A percentile compares a stretch with the other conserved stretches of the same genome.
Conservation (phyloP, 495 filamentous ascomycete species). For the Hypomontagnella monticulosa region DNA sequence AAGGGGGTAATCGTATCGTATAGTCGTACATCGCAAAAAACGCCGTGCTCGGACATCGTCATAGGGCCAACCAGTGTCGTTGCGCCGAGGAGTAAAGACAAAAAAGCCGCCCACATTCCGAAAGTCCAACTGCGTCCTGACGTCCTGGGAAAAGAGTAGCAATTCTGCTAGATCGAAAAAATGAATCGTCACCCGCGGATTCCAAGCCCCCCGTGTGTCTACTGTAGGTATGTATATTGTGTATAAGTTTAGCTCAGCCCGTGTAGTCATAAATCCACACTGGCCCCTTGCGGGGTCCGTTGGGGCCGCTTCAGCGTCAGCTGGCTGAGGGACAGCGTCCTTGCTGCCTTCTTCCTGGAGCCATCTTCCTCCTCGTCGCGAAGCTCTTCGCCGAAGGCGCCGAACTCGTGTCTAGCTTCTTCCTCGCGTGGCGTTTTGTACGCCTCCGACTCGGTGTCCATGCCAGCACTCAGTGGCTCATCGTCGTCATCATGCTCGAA, state of each 20-base stretch:
- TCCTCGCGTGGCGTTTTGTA: slow-evolving; percentile 59
- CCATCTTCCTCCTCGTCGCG: slow-evolving; percentile 48
- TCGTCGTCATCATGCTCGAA: slow-evolving; percentile 52
- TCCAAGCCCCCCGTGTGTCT: slow-evolving; percentile 8
- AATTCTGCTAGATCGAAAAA: not conserved
- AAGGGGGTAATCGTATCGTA: slow-evolving; percentile 25
- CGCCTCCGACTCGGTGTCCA: slow-evolving; percentile 47
- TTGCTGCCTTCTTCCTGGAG: slow-evolving; percentile 53
- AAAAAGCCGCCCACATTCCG: slow-evolving; percentile 26
- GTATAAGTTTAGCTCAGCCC: slow-evolving; percentile 18
- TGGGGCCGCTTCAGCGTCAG: slow-evolving; percentile 50
- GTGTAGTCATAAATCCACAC: slow-evolving; percentile 46
- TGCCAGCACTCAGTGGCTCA: slow-evolving; percentile 35
- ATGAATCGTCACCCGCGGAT: not conserved
- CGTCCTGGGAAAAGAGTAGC: slow-evolving; percentile 15
- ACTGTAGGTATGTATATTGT: not conserved
- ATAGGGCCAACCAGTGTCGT: slow-evolving; percentile 26
- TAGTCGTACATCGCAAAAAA: slow-evolving; percentile 38
- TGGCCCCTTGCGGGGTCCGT: slow-evolving; percentile 18
- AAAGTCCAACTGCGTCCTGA: slow-evolving; percentile 23
- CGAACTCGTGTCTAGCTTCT: slow-evolving; percentile 47
- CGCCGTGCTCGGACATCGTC: slow-evolving; percentile 36
- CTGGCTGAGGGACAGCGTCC: slow-evolving; percentile 62
- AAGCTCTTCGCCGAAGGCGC: slow-evolving; percentile 57
- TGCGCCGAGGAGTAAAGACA: slow-evolving; percentile 27